Evolutionary conservation across 164 flowering plant species (phyloP), one percentile per base, ranked within the genome.

Genomic region (Aristolochia fimbriata): DNA sequence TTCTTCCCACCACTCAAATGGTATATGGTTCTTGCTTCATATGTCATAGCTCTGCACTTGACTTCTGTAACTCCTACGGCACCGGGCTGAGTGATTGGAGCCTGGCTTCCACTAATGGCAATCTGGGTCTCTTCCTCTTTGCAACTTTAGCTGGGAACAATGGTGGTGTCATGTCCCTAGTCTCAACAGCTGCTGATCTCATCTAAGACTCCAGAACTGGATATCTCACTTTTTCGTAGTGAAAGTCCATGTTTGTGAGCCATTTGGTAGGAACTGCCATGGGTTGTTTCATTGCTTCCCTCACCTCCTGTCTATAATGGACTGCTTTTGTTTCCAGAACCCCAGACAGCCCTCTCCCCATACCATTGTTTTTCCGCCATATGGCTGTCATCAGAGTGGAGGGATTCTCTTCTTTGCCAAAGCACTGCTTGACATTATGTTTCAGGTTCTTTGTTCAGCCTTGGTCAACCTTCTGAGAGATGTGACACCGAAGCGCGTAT

Each of bases 151-250:
- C 88, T 31, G 99, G 99, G 43, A 62, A 21, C 27, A 56, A 80
- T 58, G 99, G 99, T 14, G 99, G 99, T 15, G 97, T 90, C 20
- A 45, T 88, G 99, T 69, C 99, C 61, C 90, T 93, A 51, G 96
- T 93, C 68, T 71, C 97, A 60, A 93, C 99, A 15, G 97, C 99
- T 33, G 99, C 97, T 51, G 97, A 93, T 80, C 84, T 93, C 56
- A 94, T 94, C 96, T 92, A 86, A 74, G 97, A 93, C 65, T 90
- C 90, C 71, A 93, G 90, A 74, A 90, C 99, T 0, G 97, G 99
- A 15, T 88, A 91, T 70, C 93, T 94, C 53, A 94, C 99, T 31
- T 62, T 83, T 10, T 88, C 99, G 10, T 93, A 96, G 3, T 85
- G 97, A 9, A 86, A 76, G 68, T 88, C 97, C 15, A 93, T 93